phyloP scores from a whole-genome alignment of 192 early-diverging fungal genomes.

The Podila epigama region DNA sequence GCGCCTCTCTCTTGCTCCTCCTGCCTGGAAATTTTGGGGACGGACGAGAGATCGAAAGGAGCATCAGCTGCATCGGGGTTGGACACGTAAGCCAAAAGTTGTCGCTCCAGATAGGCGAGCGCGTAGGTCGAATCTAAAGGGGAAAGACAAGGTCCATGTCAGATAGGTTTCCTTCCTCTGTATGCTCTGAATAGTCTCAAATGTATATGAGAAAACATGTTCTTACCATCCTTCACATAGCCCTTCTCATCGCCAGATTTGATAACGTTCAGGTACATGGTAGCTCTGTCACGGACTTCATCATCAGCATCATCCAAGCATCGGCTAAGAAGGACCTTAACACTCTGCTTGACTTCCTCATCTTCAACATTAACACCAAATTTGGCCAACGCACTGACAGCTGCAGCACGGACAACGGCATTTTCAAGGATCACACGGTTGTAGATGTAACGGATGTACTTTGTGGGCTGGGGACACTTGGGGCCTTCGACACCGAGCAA shows the following conservation, averaged over 20 bases:
- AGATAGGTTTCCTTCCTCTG: neutral
- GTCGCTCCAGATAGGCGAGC: constrained; percentile 83
- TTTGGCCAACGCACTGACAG: constrained; percentile 93
- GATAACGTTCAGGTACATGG: constrained; percentile 85
- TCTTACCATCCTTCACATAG: constrained; percentile 85
- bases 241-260: constrained; percentile 63
- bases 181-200: neutral
- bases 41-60: constrained; percentile 78
- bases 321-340: constrained; percentile 88
- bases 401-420: constrained; percentile 93
- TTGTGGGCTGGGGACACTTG: constrained; percentile 86
- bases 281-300: constrained; percentile 96
- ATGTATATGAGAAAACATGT: neutral
- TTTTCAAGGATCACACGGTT: constrained; percentile 99
- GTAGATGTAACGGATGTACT: constrained; percentile 99
- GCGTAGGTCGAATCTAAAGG: constrained; percentile 84
- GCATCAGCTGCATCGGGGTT: constrained; percentile 65
- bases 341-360: constrained; percentile 68
- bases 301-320: constrained; percentile 98
- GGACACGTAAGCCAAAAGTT: constrained; percentile 87
- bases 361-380: constrained; percentile 90
- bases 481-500: constrained; percentile 95
- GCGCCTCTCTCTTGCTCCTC: constrained; percentile 83
- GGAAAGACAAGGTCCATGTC: neutral
- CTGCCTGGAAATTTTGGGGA: constrained; percentile 88